Conservation (phyloP, 106 monocot species). For the Dendrobium huoshanense region DNA sequence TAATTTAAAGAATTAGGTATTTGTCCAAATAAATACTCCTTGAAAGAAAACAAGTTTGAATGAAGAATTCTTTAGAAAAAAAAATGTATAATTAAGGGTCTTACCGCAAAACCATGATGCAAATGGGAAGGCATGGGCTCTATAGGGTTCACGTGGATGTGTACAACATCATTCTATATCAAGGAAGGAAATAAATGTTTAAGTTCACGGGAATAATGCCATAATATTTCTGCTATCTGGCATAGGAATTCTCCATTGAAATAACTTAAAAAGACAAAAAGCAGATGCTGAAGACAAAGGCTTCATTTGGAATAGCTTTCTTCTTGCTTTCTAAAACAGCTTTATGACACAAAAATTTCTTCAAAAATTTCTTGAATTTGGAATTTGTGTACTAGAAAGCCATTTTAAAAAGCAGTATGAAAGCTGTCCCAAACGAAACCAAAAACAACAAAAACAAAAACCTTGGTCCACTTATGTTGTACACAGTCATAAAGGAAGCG, state of each 20-base stretch:
- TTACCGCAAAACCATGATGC: constrained; percentile 75
- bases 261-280: background rate
- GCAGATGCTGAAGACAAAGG: background rate
- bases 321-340: too few relatives aligned
- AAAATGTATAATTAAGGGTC: constrained; percentile 13
- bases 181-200: constrained; percentile 10
- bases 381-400: too few relatives aligned
- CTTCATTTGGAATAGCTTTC: too few relatives aligned
- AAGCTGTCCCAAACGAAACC: too few relatives aligned
- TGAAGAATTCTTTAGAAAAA: background rate
- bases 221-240: background rate
- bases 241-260: background rate
- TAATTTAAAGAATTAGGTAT: background rate
- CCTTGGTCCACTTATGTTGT: constrained; percentile 98
- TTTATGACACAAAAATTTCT: too few relatives aligned
- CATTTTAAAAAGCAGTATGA: too few relatives aligned
- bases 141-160: constrained; percentile 84
- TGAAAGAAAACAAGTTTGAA: background rate
- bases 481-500: constrained; percentile 77
- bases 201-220: background rate
- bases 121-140: constrained; percentile 80
- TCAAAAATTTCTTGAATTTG: too few relatives aligned
- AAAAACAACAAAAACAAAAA: constrained; percentile 8
- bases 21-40: background rate
- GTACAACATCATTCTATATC: constrained; percentile 71